Base-by-base conservation (phyloP, 202 grass and related monocot species). In the Carex arenaria region DNA sequence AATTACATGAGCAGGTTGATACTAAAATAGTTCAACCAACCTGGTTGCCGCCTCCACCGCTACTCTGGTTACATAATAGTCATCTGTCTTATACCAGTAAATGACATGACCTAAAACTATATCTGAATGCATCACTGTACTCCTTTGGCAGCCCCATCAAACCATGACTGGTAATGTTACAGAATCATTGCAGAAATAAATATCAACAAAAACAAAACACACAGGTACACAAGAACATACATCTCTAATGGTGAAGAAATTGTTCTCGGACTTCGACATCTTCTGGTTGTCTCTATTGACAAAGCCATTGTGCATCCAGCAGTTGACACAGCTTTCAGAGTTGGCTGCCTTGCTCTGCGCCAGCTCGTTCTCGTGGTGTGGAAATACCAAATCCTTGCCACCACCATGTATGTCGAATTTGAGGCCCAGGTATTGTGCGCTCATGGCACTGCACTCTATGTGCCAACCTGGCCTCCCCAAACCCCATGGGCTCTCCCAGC, bases 401-500 rank as follows among this genome's bases (percentile, higher is more conserved):
- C 96, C 96, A 22, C 96, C 96, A 85, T 99, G 96, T 62, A 99
- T 93, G 89, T 95, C 96, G 67, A 99, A 99, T n/a, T 86, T 80
- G 83, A 80, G 84, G 26, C 93, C 88, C 77, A 98, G 76, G 82
- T 93, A 95, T 10, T 98, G 83, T 32, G 86, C 87, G 51, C 95
- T 98, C 95, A 98, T 98, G 52, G 95, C 95, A 11, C 95, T 98
- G 91, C 93, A 98, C 86, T 98, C 95, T 54, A 95, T 98, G 78
- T 98, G 95, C 95, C 93, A 98, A 69, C 95, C 95, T 22, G 93
- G 95, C 70, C 93, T 93, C 80, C 93, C 95, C 31, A 7, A 79
- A 51, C 95, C 95, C 95, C 95, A 98, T 10, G 90, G 96, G 36
- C 93, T 95, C 54, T 99, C 86, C 96, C 96, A 99, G 76, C 78